Evolutionary conservation across 2,329 filamentous ascomycete species (phyloP), one percentile per base, ranked within the genome.

Genomic region (Aspergillus neotritici): DNA sequence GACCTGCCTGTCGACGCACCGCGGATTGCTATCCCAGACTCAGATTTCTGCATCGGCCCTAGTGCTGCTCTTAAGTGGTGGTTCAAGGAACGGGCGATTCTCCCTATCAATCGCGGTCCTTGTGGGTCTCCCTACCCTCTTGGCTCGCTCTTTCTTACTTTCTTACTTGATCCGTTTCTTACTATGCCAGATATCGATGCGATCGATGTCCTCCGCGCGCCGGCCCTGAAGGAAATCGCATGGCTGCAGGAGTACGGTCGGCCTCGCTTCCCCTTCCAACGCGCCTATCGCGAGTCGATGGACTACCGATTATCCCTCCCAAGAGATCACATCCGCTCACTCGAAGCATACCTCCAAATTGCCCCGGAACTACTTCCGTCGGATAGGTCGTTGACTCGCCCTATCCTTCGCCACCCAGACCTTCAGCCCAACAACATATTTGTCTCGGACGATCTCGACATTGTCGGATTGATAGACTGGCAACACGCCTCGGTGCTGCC

Each of bases 401-500:
- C 37, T 25, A n/a, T 40, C 6, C 37, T 40, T 14, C 37, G 37
- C 30, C 37, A 40, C 30, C 37, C 37, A 11, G 37, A 40, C 15
- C 37, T 40, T 25, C 37, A 40, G n/a, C 37, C 37, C 7, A 33
- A 40, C 30, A 40, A 40, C 36, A 48, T 57, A 15, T 54, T 58
- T 15, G 47, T 55, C 4, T 48, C 47, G 13, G 38, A 56, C 13
- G 48, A 61, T 34, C 50, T 54, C 34, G 57, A 57, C 8, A 58
- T 69, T 15, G 53, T 53, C 33, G 46, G 62, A 32, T 43, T 70
- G 8, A 68, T 70, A 39, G 66, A 71, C 45, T 70, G 65, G 66
- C 66, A 70, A 51, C 56, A 69, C 48, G 50, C 52, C 33, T 37
- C 54, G 3, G 47, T 57, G 7, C 57, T 67, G 4, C 65, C 65